These are phyloP conservation scores for Camelina neglecta DNA, from an alignment of 345 rosid genomes.

Conservation along the genomic window DNA sequence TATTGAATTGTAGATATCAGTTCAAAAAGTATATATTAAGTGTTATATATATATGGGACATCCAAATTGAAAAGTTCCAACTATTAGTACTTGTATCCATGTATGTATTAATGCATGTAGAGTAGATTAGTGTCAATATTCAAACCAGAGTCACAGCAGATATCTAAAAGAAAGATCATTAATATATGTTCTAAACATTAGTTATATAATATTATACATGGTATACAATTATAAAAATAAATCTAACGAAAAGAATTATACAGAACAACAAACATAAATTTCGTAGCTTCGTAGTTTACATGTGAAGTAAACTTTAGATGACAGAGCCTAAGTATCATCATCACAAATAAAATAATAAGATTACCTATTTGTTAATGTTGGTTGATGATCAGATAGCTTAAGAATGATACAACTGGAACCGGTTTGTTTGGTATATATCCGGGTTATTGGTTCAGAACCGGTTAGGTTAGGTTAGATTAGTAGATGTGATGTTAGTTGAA, in stretches of 20 bases:
- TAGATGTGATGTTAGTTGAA: constrained; percentile 23
- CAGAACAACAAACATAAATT: not conserved
- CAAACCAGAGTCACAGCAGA: not conserved
- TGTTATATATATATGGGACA: not conserved
- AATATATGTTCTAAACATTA: no score
- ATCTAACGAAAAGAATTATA: not conserved
- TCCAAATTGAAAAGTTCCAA: not conserved
- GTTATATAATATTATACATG: no score
- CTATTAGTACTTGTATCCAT: not conserved
- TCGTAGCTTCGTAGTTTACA: constrained; percentile 6
- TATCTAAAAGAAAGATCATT: not conserved
- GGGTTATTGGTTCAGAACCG: constrained; percentile 8
- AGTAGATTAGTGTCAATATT: not conserved
- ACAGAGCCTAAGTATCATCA: constrained; percentile 16
- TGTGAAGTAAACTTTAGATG: constrained; percentile 30
- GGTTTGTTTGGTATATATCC: constrained; percentile 22
- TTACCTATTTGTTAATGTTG: constrained; percentile 8
- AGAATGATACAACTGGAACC: constrained; percentile 1
- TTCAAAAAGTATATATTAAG: not conserved
- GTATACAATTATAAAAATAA: not conserved
- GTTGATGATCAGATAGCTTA: not conserved
- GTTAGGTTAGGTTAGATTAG: constrained; percentile 35
- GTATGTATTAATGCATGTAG: not conserved
- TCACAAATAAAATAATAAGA: constrained; percentile 6
- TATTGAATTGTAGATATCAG: not conserved